These are phyloP conservation scores for Luffa acutangula DNA, from an alignment of 306 rosid species.

Conservation along the genomic window DNA sequence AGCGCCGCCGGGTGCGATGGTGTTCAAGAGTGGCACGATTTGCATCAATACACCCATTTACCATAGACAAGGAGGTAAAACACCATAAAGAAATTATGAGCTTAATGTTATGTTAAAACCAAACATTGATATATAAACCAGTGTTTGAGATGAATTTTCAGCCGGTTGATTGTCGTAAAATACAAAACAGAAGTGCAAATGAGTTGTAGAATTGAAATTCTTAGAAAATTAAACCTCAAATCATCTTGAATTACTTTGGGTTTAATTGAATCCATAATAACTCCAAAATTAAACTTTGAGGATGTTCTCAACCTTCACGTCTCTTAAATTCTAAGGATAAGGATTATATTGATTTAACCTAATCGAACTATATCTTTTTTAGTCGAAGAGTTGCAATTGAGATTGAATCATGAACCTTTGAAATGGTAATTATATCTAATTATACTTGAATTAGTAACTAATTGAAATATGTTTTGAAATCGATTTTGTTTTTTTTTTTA, in stretches of 20 bases:
- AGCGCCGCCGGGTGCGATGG: conserved; percentile 29
- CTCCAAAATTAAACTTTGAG: too few relatives aligned
- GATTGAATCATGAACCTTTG: too few relatives aligned
- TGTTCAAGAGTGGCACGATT: conserved; percentile 58
- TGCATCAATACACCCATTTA: conserved; percentile 60
- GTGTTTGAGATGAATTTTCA: not conserved
- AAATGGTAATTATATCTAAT: too few relatives aligned
- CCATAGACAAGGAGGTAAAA: conserved; percentile 37
- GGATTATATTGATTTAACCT: too few relatives aligned
- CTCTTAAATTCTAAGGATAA: too few relatives aligned
- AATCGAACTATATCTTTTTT: too few relatives aligned
- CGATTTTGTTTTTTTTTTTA: too few relatives aligned
- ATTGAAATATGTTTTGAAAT: too few relatives aligned
- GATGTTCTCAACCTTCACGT: too few relatives aligned
- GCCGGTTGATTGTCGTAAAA: not conserved
- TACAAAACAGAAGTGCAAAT: not conserved
- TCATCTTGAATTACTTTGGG: not conserved
- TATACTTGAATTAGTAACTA: too few relatives aligned
- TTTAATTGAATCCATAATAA: too few relatives aligned
- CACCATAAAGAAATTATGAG: conserved; percentile 3
- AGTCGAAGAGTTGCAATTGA: too few relatives aligned
- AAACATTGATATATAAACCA: not conserved
- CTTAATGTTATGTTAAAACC: not conserved
- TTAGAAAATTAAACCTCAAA: not conserved
- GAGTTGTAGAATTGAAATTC: not conserved